A percentile compares a stretch with the other conserved stretches of the same genome.
phyloP scores from a whole-genome alignment of 495 filamentous ascomycete genomes.

The Cetradonia linearis region DNA sequence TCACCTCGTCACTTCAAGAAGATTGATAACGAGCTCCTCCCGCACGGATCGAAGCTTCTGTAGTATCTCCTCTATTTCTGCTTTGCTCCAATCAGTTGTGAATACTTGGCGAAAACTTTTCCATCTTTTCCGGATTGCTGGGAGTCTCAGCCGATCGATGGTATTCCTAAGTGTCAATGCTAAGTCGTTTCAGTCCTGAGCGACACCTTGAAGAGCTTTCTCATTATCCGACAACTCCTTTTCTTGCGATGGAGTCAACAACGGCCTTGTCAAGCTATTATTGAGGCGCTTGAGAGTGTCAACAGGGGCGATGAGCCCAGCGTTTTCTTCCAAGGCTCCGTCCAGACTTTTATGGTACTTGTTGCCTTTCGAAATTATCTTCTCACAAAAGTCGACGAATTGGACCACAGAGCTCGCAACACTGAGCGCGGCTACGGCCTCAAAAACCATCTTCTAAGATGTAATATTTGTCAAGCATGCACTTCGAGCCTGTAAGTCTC shows the following conservation, averaged over 20 bases:
- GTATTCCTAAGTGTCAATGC: not conserved
- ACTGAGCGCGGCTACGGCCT: conserved; percentile 13
- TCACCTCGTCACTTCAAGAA: conserved; percentile 23
- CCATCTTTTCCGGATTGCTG: not conserved
- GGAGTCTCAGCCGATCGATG: not conserved
- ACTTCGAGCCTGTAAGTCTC: too few relatives aligned
- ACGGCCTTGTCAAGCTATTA: not conserved
- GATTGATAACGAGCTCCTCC: conserved; percentile 14
- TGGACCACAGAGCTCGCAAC: conserved; percentile 22
- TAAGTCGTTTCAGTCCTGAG: not conserved
- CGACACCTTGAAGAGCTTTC: not conserved
- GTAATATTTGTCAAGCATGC: too few relatives aligned
- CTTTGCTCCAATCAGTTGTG: conserved; percentile 18
- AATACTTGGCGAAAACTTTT: conserved; percentile 14
- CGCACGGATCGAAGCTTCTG: conserved; percentile 18
- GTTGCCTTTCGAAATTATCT: conserved; percentile 19
- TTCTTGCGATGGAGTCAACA: not conserved
- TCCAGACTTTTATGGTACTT: conserved; percentile 17
- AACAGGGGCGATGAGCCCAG: not conserved
- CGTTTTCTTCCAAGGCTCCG: conserved; percentile 13
- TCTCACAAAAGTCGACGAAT: conserved; percentile 23
- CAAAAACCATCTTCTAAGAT: not conserved
- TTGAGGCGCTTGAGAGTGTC: not conserved
- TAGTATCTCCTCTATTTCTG: conserved; percentile 19
- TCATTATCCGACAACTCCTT: not conserved